Conservation (phyloP, 352 stramenopile genomes). For the Globisporangium splendens region DNA sequence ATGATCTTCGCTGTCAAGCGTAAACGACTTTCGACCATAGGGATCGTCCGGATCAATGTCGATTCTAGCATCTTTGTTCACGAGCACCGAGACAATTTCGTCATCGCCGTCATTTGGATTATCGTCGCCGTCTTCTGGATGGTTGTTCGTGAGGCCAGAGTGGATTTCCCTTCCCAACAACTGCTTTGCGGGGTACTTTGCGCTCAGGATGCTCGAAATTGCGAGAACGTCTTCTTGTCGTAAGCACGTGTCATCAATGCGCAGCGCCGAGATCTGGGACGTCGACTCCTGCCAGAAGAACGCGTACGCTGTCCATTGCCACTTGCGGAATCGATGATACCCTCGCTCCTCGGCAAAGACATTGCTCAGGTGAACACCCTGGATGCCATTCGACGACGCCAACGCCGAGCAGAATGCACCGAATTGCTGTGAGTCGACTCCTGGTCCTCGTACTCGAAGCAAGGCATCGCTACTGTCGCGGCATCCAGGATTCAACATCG, state of each 20-base stretch:
- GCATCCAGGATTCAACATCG: neutral
- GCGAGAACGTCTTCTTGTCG: conserved; percentile 7
- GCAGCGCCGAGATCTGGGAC: conserved; percentile 2
- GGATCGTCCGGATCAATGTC: conserved; percentile 9
- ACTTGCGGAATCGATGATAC: conserved; percentile 11
- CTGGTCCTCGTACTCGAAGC: conserved; percentile 2
- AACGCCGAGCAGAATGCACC: conserved; percentile 16
- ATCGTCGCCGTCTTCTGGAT: neutral
- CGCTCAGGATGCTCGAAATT: conserved; percentile 6
- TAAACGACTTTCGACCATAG: conserved; percentile 1
- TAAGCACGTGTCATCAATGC: conserved; percentile 10
- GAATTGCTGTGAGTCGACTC: conserved; percentile 14
- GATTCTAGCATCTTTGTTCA: conserved; percentile 12
- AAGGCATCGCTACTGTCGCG: no score
- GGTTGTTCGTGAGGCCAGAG: no score
- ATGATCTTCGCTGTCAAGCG: conserved; percentile 10
- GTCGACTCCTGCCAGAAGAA: conserved; percentile 12
- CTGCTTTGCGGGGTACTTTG: conserved; percentile 11
- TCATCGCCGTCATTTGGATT: neutral
- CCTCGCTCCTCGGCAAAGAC: conserved; percentile 9
- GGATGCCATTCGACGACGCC: conserved; percentile 5
- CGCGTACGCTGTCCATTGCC: conserved; percentile 17
- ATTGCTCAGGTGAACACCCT: conserved; percentile 7
- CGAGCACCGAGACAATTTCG: conserved; percentile 10
- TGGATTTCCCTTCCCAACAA: neutral